phyloP scores from a whole-genome alignment of 2,329 filamentous ascomycete genomes.

The Colletotrichum euphorbiae region DNA sequence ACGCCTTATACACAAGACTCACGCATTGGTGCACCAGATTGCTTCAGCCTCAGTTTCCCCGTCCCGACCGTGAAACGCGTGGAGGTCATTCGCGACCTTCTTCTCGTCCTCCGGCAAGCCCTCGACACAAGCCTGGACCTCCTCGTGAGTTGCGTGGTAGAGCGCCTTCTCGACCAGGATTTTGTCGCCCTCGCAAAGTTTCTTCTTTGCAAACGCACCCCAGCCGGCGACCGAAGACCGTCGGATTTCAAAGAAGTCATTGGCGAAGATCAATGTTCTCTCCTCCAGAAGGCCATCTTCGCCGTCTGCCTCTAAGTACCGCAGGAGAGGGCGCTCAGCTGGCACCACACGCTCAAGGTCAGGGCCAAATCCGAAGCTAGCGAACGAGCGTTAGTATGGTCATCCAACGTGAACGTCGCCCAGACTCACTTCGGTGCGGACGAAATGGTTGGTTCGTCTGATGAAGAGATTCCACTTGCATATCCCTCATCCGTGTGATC shows the following conservation, averaged over 20 bases:
- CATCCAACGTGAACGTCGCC: neutral
- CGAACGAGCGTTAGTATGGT: neutral
- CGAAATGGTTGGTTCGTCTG: neutral
- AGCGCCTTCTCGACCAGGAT: conserved; percentile 61
- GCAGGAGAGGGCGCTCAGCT: neutral
- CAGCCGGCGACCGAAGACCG: conserved; percentile 56
- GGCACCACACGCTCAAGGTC: neutral
- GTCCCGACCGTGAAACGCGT: conserved; percentile 46
- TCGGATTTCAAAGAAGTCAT: conserved; percentile 55
- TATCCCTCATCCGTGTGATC: neutral
- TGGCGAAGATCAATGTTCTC: conserved; percentile 46
- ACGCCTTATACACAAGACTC: conserved; percentile 41
- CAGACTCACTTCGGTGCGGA: neutral
- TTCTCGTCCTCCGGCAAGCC: conserved; percentile 48
- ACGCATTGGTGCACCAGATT: conserved; percentile 62
- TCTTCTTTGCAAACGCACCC: conserved; percentile 58
- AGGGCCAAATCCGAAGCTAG: rapidly evolving
- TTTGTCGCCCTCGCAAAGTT: conserved; percentile 52
- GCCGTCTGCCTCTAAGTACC: neutral
- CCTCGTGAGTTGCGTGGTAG: conserved; percentile 46
- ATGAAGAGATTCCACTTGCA: neutral
- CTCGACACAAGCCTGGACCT: neutral
- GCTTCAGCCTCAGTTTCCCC: conserved; percentile 47
- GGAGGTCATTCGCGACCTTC: conserved; percentile 52
- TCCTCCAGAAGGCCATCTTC: neutral